Conservation (phyloP, 169 alveolate species). For the Cryptosporidium canis region DNA sequence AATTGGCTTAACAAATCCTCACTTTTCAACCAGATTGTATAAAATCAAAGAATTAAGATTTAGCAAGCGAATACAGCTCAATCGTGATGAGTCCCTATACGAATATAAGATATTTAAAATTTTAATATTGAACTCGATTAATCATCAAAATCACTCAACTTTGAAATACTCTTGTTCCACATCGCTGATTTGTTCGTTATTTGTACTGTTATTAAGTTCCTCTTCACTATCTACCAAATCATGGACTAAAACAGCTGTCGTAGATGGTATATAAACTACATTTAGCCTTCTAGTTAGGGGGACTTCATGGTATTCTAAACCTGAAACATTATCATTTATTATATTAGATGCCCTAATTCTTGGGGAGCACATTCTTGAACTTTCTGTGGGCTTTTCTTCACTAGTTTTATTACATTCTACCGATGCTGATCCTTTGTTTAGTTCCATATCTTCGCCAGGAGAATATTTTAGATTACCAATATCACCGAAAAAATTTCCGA, state of each 20-base stretch:
- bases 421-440: not conserved
- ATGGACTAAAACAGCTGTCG: conserved; percentile 64
- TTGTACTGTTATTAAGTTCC: not conserved
- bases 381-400: not conserved
- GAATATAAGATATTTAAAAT: no score
- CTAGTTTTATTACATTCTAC: not conserved
- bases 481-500: not conserved
- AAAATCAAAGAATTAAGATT: not conserved
- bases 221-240: conserved; percentile 67
- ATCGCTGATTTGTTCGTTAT: conserved; percentile 37
- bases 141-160: not conserved
- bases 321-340: conserved; percentile 19
- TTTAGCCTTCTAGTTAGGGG: conserved; percentile 62
- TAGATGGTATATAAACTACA: conserved; percentile 57
- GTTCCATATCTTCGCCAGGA: not conserved
- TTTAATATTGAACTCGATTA: not conserved
- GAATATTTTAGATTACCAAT: not conserved
- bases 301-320: conserved; percentile 58
- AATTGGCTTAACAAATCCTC: conserved; percentile 38
- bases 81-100: no score
- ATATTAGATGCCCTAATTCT: conserved; percentile 49
- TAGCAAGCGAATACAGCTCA: no score
- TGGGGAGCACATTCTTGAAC: conserved; percentile 55
- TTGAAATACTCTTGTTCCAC: conserved; percentile 63
- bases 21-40: not conserved